Evolutionary conservation across 306 rosid species (phyloP), one percentile per base, ranked within the genome.

Genomic region (Cicer arietinum): DNA sequence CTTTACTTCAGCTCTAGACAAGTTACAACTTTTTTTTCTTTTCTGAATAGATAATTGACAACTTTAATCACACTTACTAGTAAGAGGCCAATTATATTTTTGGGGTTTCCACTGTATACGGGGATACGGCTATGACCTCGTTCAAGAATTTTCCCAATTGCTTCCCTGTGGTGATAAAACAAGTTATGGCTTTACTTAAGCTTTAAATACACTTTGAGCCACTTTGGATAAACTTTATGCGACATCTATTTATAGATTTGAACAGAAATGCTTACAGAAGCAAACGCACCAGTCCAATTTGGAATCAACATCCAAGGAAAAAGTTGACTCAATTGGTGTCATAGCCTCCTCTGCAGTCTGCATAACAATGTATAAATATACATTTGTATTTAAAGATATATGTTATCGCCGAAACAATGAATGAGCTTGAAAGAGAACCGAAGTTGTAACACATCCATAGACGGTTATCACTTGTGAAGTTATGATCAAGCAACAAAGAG

Each of bases 331-430:
- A 69, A 94, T 94, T 63, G 98, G 97, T 17, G 97, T 94, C 98
- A 91, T 94, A 30, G 98, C 98, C 84, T 91, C 95, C 90, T 90
- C 95, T 68, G 98, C 98, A 50, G 98, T 90, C 96, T 90, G 94
- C 74, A 80, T 51, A 69, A 41, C 46, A 50, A 81, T 60, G 45
- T 74, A 73, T 70, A 53, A 77, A 10, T 3, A 56, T 35, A 59
- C 48, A 72, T 1, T 52, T 62, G 37, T 51, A 48, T 17, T 81
- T 10, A 53, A 51, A 25, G 30, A 44, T 39, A 62, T 30, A 51
- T 71, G 22, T 69, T 51, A 45, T 41, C 10, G 12, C 80, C 10
- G 40, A 63, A 83, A 73, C 69, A 68, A 64, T 77, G 45, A 39
- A 74, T 51, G 69, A 17, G 39, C 70, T 57, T 35, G 68, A 58